Conservation (phyloP, 2,329 filamentous ascomycete genomes). For the Fusarium pseudonygamai region DNA sequence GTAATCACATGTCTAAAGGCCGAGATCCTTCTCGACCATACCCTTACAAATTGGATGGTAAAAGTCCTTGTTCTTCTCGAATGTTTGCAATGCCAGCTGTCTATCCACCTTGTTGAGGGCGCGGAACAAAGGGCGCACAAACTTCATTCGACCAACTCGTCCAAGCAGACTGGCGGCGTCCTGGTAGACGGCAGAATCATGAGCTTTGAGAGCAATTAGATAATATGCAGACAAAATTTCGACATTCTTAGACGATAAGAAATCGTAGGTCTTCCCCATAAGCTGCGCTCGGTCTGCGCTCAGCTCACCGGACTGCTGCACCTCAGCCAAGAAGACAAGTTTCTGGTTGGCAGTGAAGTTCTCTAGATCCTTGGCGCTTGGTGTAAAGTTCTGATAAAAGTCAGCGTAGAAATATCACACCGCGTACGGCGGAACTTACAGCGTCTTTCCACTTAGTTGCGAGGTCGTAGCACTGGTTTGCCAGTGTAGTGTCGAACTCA, state of each 20-base stretch:
- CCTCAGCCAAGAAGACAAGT: conserved; percentile 86
- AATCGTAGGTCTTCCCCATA: conserved; percentile 79
- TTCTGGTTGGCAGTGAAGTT: conserved; percentile 86
- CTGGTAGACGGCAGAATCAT: conserved; percentile 73
- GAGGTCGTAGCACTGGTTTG: conserved; percentile 84
- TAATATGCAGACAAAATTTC: conserved; percentile 87
- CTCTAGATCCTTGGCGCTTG: conserved; percentile 73
- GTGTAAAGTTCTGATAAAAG: conserved; percentile 64
- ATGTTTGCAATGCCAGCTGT: conserved; percentile 80
- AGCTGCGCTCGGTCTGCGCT: conserved; percentile 71
- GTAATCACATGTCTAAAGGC: conserved; percentile 41
- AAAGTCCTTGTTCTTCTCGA: conserved; percentile 87
- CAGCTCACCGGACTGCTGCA: conserved; percentile 73
- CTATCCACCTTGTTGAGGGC: conserved; percentile 79
- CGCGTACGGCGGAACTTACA: conserved; percentile 50
- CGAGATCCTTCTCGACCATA: conserved; percentile 88
- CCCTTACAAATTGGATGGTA: conserved; percentile 93
- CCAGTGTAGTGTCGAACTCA: conserved; percentile 86
- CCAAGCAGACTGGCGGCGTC: conserved; percentile 80
- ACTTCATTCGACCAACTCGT: conserved; percentile 94
- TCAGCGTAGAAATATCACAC: conserved; percentile 24
- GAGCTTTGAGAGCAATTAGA: conserved; percentile 78
- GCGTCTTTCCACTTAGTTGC: conserved; percentile 81
- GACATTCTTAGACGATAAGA: conserved; percentile 80
- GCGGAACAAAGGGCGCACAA: conserved; percentile 86